Evolutionary conservation across 495 filamentous ascomycete species (phyloP), one percentile per base, ranked within the genome.

Genomic region (Hypoxylon perforatum): DNA sequence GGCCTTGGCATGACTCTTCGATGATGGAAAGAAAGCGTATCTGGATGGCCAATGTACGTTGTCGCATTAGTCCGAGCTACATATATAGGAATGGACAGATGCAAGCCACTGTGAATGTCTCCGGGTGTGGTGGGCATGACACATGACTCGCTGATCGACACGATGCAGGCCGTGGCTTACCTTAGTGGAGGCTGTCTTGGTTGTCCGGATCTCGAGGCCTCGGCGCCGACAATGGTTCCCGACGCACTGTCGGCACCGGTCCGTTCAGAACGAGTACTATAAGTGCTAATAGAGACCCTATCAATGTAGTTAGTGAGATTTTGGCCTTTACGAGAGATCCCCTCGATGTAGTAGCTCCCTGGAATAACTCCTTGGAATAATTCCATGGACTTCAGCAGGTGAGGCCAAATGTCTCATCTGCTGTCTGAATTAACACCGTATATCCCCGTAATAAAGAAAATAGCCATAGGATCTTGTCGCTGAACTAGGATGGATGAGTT

Each of bases 111-210:
- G 22, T 12, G 39, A 39, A n/a, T 21, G 14, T 49, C 30, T 42
- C 17, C 14, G 28, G 12, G 8, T 48, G 61, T 10, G 15, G 47
- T 28, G 15, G 41, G 7, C 38, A 54, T 25, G 55, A 17, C 9
- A 30, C 12, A 23, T 44, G 25, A 36, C 33, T 17, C 50, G 11
- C 7, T 36, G 23, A 56, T 46, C 22, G 54, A 56, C 49, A 60
- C 51, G 14, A 48, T 39, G 21, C 33, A 41, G 49, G 21, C 45
- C 15, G 23, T 49, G 21, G 41, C 66, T 69, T 52, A 64, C 66
- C 51, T 61, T 47, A 19, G 15, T 49, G 25, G 47, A 56, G 2
- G 14, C 30, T 56, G 44, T 30, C 47, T 44, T 49, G 47, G 15
- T 28, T 53, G 35, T 23, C 41, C 15, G 30, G 18, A 11, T 17